Evolutionary conservation across 2,329 filamentous ascomycete species (phyloP), one percentile per base, ranked within the genome.

Genomic region (Botrytis sinoallii): DNA sequence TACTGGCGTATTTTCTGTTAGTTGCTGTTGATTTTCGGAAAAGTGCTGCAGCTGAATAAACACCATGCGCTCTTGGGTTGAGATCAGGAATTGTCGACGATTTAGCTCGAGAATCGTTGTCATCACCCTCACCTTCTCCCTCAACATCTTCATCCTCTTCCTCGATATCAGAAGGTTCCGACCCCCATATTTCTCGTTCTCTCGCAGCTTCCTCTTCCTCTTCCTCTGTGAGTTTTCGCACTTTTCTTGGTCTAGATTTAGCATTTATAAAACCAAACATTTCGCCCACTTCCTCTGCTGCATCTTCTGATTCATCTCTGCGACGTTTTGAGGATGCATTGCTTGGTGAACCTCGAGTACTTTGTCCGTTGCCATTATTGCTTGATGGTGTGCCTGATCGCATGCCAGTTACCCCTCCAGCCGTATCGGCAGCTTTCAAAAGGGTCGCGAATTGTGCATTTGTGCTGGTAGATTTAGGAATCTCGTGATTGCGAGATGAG

Each of bases 1-100:
- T 74, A 80, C 79, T 75, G 44, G 79, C 77, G 73, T 78, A 80
- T 66, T 81, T 81, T 71, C 77, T 79, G 3, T 76, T 76, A n/a
- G 77, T 77, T n/a, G 75, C 72, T 44, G 78, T 74, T 55, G 79
- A 78, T 40, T 74, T 73, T 64, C 78, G 76, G 64, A 80, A 81
- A 4, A 81, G 65, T n/a, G 79, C 78, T 42, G 77, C 76, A 46
- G 78, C 79, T 25, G 78, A 77, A 66, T 79, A 77, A 63, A 80
- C 75, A 35, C 77, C 80, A n/a, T 74, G 73, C n/a, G 75, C 75
- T 74, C 79, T 77, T 18, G 79, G 77, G 68, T 79, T 75, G 38
- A 76, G 74, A 69, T 75, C 63, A 42, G 74, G 70, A 55, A 71
- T 61, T 60, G 72, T 71, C 52, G 73, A 64, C 29, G 67, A 59